A percentile compares a stretch with the other conserved stretches of the same genome.
phyloP scores from a whole-genome alignment of 2,329 filamentous ascomycete species.

The Chaetomiaceae sp. region DNA sequence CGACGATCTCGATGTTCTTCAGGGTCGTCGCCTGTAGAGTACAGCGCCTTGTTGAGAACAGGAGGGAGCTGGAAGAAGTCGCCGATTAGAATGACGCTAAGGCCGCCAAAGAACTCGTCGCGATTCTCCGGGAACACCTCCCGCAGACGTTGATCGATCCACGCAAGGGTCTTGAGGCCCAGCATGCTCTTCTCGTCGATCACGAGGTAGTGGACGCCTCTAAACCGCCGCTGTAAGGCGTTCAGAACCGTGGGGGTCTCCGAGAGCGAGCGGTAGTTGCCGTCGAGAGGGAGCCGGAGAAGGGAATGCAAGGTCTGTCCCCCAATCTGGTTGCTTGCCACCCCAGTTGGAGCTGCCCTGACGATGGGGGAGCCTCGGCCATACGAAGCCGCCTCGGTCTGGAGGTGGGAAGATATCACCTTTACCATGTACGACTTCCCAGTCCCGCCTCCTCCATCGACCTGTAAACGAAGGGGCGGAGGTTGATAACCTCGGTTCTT shows the following conservation, averaged over 20 bases:
- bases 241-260: background rate
- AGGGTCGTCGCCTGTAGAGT: background rate
- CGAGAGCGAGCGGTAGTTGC: background rate
- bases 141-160: constrained; percentile 1
- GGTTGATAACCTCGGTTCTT: background rate
- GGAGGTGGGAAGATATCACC: background rate
- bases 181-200: constrained; percentile 10
- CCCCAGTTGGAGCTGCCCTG: background rate
- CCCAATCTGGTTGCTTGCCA: background rate
- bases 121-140: constrained; percentile 2
- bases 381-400: background rate
- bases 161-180: background rate
- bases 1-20: too few relatives aligned
- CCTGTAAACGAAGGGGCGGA: background rate
- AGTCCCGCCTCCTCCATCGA: background rate
- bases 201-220: constrained; percentile 1
- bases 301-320: background rate
- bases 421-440: background rate
- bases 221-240: background rate
- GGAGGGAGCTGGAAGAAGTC: constrained; percentile 8
- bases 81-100: constrained; percentile 1
- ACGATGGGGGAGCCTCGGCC: background rate
- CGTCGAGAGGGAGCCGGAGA: background rate
- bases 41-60: constrained; percentile 1
- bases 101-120: constrained; percentile 1